A percentile compares a stretch with the other conserved stretches of the same genome.
phyloP scores from a whole-genome alignment of 768 basidiomycete genomes.

The Macrolepiota albuminosa region DNA sequence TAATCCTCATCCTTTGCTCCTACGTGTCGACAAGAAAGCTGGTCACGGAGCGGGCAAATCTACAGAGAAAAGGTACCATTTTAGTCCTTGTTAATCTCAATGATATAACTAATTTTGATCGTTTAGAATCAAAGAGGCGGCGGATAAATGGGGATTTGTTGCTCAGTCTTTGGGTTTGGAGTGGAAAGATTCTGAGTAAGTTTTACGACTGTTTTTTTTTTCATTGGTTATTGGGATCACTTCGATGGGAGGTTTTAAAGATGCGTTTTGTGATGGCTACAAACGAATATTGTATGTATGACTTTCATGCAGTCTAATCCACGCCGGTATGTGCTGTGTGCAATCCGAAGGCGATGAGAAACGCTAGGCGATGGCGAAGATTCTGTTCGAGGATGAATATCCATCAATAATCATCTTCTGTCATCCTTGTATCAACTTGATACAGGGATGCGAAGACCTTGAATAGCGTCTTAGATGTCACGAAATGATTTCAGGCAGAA shows the following conservation, averaged over 20 bases:
- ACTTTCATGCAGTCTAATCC: neutral
- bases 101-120: conserved; percentile 5
- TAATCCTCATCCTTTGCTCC: conserved; percentile 69
- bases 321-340: neutral
- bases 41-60: conserved; percentile 81
- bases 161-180: conserved; percentile 58
- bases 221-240: conserved; percentile 5
- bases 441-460: neutral
- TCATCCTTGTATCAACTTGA: neutral
- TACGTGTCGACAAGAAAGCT: conserved; percentile 75
- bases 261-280: neutral
- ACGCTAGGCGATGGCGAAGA: neutral
- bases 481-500: conserved; percentile 29
- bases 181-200: conserved; percentile 26
- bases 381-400: neutral
- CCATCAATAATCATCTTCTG: neutral
- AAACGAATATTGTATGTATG: neutral
- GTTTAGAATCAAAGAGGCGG: conserved; percentile 65
- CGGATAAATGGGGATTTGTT: conserved; percentile 70
- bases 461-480: neutral
- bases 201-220: conserved; percentile 3
- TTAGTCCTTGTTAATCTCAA: neutral
- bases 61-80: conserved; percentile 55
- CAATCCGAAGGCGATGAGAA: neutral
- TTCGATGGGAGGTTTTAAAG: conserved; percentile 1